These are phyloP conservation scores for Eucalyptus pauciflora DNA, from an alignment of 345 rosid genomes.

Conservation along the genomic window DNA sequence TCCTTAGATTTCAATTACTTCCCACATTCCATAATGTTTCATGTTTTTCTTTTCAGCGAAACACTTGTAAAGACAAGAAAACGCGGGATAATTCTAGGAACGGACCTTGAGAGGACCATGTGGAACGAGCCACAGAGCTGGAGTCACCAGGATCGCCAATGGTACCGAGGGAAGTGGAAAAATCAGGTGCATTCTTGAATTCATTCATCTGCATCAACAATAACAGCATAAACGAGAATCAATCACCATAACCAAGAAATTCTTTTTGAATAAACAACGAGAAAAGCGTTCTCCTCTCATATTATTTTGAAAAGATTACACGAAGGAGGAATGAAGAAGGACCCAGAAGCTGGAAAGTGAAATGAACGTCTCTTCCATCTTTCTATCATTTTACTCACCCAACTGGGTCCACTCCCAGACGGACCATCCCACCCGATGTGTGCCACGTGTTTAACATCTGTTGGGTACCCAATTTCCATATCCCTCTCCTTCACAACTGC, in stretches of 20 bases:
- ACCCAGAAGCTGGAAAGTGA: neutral
- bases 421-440: conserved; percentile 85
- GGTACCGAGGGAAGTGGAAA: conserved; percentile 41
- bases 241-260: neutral
- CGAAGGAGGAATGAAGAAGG: neutral
- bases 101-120: conserved; percentile 70
- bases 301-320: neutral
- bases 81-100: neutral
- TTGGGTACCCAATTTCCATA: conserved; percentile 87
- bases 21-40: neutral
- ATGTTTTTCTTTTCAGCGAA: neutral
- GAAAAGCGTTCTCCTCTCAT: neutral
- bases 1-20: neutral
- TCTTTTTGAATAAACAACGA: neutral
- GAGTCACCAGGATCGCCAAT: conserved; percentile 33
- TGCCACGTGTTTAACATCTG: conserved; percentile 93
- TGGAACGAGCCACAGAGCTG: conserved; percentile 30
- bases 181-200: conserved; percentile 57
- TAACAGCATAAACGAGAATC: neutral
- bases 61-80: neutral
- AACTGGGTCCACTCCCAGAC: conserved; percentile 65
- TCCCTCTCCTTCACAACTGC: conserved; percentile 67
- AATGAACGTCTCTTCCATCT: neutral
- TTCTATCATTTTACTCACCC: conserved; percentile 41
- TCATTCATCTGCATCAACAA: conserved; percentile 63